These are phyloP conservation scores for Brettanomyces naardenensis DNA, from an alignment of 805 yeast genomes.

Conservation along the genomic window DNA sequence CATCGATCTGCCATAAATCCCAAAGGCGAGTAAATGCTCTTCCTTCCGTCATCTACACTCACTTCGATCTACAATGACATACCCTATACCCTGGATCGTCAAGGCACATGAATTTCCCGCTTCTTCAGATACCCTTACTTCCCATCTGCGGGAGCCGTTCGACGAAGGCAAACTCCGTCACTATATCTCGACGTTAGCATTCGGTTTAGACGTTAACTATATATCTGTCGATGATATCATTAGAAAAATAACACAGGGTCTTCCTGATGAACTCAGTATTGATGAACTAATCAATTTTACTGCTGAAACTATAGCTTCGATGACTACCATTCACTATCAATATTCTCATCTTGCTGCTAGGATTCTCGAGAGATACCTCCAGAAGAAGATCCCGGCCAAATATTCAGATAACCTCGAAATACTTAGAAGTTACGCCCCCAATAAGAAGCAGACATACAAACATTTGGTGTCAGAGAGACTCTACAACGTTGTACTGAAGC, in stretches of 20 bases:
- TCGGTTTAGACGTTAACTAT: neutral
- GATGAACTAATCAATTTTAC: conserved; percentile 39
- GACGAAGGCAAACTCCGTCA: neutral
- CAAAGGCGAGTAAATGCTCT: too few relatives aligned
- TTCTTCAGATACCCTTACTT: too few relatives aligned
- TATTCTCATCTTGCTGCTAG: conserved; percentile 89
- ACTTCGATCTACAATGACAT: too few relatives aligned
- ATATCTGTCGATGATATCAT: conserved; percentile 12
- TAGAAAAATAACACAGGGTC: conserved; percentile 39
- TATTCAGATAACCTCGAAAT: conserved; percentile 66
- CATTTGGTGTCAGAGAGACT: conserved; percentile 61
- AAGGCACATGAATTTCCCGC: too few relatives aligned
- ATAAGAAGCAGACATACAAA: conserved; percentile 45
- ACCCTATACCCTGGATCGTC: too few relatives aligned
- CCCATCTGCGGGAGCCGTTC: too few relatives aligned
- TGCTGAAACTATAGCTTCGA: conserved; percentile 90
- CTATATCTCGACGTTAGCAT: neutral
- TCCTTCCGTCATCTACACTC: too few relatives aligned
- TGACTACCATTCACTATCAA: conserved; percentile 93
- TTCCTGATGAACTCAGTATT: conserved; percentile 39
- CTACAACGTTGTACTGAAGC: conserved; percentile 45
- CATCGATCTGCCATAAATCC: too few relatives aligned
- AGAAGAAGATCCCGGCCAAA: conserved; percentile 71
- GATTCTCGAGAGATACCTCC: conserved; percentile 76
- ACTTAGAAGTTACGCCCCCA: conserved; percentile 57